Evolutionary conservation across 2,329 filamentous ascomycete genomes (phyloP).

Genomic region (Elsinoe batatas): DNA sequence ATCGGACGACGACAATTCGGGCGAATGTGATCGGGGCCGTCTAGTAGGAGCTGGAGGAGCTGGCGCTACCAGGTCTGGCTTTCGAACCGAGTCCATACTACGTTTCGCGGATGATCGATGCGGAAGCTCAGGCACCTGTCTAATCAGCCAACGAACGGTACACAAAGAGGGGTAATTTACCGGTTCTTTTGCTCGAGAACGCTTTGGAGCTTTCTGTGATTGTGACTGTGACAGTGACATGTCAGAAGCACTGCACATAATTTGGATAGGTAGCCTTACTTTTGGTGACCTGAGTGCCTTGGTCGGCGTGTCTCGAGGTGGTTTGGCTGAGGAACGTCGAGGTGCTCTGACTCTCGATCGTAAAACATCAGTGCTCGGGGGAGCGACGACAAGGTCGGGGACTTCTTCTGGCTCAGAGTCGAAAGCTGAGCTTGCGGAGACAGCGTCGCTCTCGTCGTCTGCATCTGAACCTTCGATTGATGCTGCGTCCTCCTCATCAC

Average conservation of each 20-base stretch:
- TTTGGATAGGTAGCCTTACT: too few species aligned
- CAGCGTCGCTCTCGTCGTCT: constrained; percentile 25
- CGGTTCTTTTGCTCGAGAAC: constrained; percentile 36
- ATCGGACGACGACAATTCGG: constrained; percentile 1
- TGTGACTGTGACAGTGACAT: too few species aligned
- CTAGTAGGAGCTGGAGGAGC: neutral
- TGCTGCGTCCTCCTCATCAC: constrained; percentile 43
- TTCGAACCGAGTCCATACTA: neutral
- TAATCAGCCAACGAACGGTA: neutral
- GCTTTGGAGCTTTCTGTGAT: constrained; percentile 35
- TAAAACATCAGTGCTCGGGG: neutral
- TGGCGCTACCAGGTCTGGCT: neutral
- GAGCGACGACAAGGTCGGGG: constrained; percentile 30
- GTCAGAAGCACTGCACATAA: too few species aligned
- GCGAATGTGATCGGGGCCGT: neutral
- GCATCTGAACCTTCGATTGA: constrained; percentile 32
- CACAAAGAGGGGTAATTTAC: neutral
- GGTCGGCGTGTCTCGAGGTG: constrained; percentile 15
- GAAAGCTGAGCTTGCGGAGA: constrained; percentile 24
- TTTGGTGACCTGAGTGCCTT: too few species aligned
- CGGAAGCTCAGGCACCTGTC: neutral
- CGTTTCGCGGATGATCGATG: neutral
- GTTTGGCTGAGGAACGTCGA: constrained; percentile 18
- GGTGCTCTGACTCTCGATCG: constrained; percentile 16
- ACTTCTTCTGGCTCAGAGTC: constrained; percentile 43